These are phyloP conservation scores for Lepraria neglecta DNA, from an alignment of 495 filamentous ascomycete genomes.

Conservation along the genomic window DNA sequence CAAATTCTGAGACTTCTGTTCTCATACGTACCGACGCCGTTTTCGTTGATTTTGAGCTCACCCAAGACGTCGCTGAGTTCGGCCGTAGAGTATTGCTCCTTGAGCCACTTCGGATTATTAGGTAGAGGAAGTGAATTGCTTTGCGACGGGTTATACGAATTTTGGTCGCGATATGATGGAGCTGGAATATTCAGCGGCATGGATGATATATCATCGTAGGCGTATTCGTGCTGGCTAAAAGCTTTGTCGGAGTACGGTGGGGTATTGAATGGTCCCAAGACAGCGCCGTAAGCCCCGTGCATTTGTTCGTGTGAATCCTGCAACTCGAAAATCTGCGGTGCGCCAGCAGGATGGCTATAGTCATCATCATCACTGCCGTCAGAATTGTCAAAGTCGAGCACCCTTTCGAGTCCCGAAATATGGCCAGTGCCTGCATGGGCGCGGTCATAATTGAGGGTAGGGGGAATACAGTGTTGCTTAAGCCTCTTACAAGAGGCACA, in stretches of 20 bases:
- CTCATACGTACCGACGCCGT: conserved; percentile 66
- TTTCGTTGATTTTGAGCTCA: conserved; percentile 80
- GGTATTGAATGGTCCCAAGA: conserved; percentile 31
- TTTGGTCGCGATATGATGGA: conserved; percentile 17
- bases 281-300: conserved; percentile 31
- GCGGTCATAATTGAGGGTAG: conserved; percentile 75
- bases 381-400: conserved; percentile 37
- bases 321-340: conserved; percentile 28
- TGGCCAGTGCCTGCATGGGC: conserved; percentile 33
- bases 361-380: conserved; percentile 49
- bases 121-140: conserved; percentile 8
- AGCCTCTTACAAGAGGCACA: conserved; percentile 89
- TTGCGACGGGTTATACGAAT: conserved; percentile 15
- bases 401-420: conserved; percentile 30
- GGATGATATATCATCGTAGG: conserved; percentile 25
- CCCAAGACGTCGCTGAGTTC: conserved; percentile 77
- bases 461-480: conserved; percentile 89
- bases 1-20: conserved; percentile 6
- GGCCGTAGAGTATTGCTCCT: conserved; percentile 61
- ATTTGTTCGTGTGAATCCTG: conserved; percentile 18
- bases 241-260: conserved; percentile 31
- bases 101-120: conserved; percentile 24
- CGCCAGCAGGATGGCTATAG: conserved; percentile 43
- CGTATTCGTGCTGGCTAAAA: conserved; percentile 28
- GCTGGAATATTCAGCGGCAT: conserved; percentile 22